These are phyloP conservation scores for Globisporangium heterothallicum DNA, from an alignment of 352 stramenopile genomes.

Conservation along the genomic window DNA sequence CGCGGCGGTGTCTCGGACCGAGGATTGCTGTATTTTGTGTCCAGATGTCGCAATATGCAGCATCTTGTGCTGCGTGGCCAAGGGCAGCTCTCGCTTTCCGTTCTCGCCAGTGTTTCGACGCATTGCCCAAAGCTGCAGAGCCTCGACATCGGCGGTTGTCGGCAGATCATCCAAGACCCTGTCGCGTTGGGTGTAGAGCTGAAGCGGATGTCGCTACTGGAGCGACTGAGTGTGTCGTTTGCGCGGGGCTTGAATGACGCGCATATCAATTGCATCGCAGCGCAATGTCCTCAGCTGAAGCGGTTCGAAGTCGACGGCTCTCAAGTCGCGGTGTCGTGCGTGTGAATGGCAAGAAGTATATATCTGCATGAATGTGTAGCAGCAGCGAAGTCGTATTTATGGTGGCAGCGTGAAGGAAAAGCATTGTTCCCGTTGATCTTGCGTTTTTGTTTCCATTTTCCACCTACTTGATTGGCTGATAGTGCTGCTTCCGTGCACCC, in stretches of 20 bases:
- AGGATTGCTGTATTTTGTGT: conserved; percentile 33
- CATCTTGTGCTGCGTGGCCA: conserved; percentile 48
- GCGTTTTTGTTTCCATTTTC: no score
- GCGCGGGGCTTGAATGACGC: conserved; percentile 33
- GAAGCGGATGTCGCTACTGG: conserved; percentile 34
- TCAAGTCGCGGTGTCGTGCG: conserved; percentile 20
- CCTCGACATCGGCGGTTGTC: conserved; percentile 55
- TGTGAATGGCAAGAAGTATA: neutral
- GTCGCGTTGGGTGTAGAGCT: conserved; percentile 33
- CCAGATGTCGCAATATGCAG: conserved; percentile 34
- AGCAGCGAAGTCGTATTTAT: no score
- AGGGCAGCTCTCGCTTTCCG: conserved; percentile 34
- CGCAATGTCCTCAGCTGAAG: conserved; percentile 55
- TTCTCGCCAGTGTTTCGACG: conserved; percentile 29
- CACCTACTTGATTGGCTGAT: no score
- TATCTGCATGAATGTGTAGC: conserved; percentile 2
- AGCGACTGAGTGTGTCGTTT: conserved; percentile 59
- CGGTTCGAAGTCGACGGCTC: conserved; percentile 44
- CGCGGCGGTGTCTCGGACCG: conserved; percentile 46
- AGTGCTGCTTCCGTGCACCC: no score
- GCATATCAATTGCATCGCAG: conserved; percentile 47
- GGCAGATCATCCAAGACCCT: conserved; percentile 50
- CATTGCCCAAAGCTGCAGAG: conserved; percentile 37
- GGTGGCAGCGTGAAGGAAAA: no score
- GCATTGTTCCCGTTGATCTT: no score